Evolutionary conservation across 2,329 filamentous ascomycete species (phyloP).

Genomic region (Pseudohalonectria lignicola): DNA sequence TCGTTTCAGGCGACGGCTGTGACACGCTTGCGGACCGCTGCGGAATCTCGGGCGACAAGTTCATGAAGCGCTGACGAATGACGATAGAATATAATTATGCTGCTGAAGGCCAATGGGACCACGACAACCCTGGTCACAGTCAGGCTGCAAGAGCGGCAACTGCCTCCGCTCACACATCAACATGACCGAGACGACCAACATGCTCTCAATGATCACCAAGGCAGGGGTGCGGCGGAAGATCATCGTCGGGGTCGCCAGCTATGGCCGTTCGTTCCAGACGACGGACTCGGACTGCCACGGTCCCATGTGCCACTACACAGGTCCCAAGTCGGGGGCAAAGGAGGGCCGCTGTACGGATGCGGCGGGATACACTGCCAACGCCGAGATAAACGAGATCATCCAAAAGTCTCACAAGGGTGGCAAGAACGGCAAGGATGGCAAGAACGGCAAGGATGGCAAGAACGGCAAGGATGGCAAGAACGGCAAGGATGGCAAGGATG

Average conservation of each 20-base stretch:
- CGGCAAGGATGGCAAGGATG: background rate
- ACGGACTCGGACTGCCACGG: conserved; percentile 3
- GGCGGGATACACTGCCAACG: conserved; percentile 5
- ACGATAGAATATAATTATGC: too few relatives aligned
- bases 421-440: background rate
- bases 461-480: background rate
- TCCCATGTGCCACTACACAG: conserved; percentile 3
- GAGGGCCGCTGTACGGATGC: conserved; percentile 4
- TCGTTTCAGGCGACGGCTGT: too few relatives aligned
- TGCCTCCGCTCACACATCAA: conserved; percentile 1
- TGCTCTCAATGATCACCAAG: conserved; percentile 5
- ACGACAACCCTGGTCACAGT: background rate
- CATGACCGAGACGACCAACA: background rate
- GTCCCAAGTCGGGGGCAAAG: conserved; percentile 2
- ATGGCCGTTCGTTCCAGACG: conserved; percentile 7
- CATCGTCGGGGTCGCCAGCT: conserved; percentile 7
- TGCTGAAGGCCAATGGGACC: background rate
- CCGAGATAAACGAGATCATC: conserved; percentile 5
- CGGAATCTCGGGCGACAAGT: too few relatives aligned
- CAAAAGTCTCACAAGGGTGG: background rate
- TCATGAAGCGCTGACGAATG: too few relatives aligned
- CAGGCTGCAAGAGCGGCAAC: background rate
- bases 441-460: too few relatives aligned
- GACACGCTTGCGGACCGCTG: too few relatives aligned
- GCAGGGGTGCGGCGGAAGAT: conserved; percentile 5